Base-by-base conservation (phyloP, 192 early-diverging fungal genomes). In the Lunasporangiospora selenospora region DNA sequence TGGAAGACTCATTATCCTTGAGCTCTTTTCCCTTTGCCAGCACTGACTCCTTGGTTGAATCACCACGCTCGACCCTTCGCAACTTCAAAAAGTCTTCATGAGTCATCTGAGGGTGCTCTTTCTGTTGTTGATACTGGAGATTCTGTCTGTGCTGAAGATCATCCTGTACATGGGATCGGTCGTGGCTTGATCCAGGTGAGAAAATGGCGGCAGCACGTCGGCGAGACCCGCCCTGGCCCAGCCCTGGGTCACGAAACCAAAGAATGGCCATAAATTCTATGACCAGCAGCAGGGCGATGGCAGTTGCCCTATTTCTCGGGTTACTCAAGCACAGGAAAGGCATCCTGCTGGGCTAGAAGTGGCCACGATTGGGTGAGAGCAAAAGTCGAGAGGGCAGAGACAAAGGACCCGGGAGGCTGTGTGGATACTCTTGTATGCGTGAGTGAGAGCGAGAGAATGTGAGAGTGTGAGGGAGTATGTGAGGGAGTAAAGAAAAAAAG, bases 241-340 rank as follows among this genome's bases (percentile, higher is more conserved):
- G n/a, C n/a, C n/a, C n/a, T n/a, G n/a, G 50, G 3, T 53, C 53
- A 26, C 49, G 19, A 16, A 63, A 16, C 59, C 60, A 73, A 49
- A 73, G 45, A 16, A 63, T 73, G 1, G 55, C 53, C 55, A 63
- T 51, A 30, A 63, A 40, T 27, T 73, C 69, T 16, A 73, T 4
- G 26, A 63, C 9, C 7, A 73, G 18, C 11, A 73, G 24, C 3
- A 21, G 49, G 15, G 47, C 49, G 3, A 73, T 57, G 1, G 63
- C 18, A 1, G 55, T 41, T 24, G 55, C 54, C 55, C 38, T 62
- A 32, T 53, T 73, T 50, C 69, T 50, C 13, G 52, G 54, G 26
- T 27, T 52, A 19, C 48, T 63, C 41, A 63, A 37, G 21, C 60
- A 53, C 30, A 73, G 26, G 40, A 53, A 23, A 4, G 69, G 69